Evolutionary conservation across 495 filamentous ascomycete species (phyloP), one percentile per base, ranked within the genome.

Genomic region (Elaphomyces granulatus): DNA sequence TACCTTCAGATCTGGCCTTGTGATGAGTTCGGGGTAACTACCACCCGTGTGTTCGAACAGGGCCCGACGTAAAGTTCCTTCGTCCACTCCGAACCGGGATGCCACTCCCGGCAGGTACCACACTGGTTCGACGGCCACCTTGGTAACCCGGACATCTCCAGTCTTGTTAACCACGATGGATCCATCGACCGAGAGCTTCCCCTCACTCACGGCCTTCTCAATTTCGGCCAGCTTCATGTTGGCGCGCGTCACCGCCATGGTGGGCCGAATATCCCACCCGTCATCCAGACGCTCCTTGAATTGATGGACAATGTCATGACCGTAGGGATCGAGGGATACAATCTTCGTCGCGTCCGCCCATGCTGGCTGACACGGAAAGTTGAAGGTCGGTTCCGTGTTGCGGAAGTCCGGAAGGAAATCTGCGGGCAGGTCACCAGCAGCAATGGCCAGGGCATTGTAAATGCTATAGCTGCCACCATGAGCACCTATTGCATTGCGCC

Each of bases 391-490:
- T 51, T 95, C 81, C 10, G 82, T 92, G 63, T 96, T 94, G 44
- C 83, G 88, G 59, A 93, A 87, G 55, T 95, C 87, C 10, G 90
- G 85, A 60, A 74, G 81, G 62, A 95, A 87, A 46, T 94, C 75
- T 15, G 73, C 64, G 37, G 80, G 74, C 37, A 98, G 74, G 49
- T 95, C 78, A 46, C 87, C 87, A 48, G 83, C 85, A 16, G 90
- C 90, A 45, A 98, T 72, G 30, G 90, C 90, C 34, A 98, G 69
- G 17, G 90, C 90, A 55, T 93, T 86, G 60, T 98, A 98, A 50
- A 95, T 85, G 48, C 82, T 84, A 51, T 98, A 98, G n/a, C 87
- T 94, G 32, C 90, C 90, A 32, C 90, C 88, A 52, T 98, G 90
- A 40, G 90, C 90, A 41, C 80, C 80, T 72, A 66, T 65, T 68